Evolutionary conservation across 202 grass and related monocot genomes (phyloP).

Genomic region (Alloteropsis angusta): DNA sequence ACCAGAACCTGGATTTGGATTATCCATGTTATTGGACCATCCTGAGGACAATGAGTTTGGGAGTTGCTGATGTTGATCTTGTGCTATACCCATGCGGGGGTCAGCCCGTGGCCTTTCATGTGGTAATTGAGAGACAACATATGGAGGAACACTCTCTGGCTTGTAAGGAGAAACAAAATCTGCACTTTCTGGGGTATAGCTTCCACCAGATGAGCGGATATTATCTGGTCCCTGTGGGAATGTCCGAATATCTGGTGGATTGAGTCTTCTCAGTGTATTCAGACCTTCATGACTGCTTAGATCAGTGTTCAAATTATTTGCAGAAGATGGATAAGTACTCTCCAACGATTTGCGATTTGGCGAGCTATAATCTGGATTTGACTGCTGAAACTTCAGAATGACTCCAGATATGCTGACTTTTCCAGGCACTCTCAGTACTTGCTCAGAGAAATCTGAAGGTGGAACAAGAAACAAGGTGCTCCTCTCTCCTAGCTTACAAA

Average conservation of each 20-base stretch:
- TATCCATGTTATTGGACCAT: conserved; percentile 27
- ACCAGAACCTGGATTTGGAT: conserved; percentile 25
- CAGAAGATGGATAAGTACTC: conserved; percentile 1
- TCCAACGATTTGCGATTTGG: conserved; percentile 30
- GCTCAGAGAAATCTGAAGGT: conserved; percentile 89
- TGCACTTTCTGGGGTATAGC: conserved; percentile 22
- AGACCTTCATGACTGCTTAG: conserved; percentile 21
- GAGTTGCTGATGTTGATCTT: conserved; percentile 27
- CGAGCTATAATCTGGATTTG: conserved; percentile 50
- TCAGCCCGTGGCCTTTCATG: conserved; percentile 28
- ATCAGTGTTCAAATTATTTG: conserved; percentile 18
- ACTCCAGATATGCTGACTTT: conserved; percentile 95
- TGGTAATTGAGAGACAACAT: conserved; percentile 25
- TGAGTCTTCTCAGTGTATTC: conserved; percentile 27
- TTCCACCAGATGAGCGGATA: conserved; percentile 28
- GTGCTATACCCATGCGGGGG: conserved; percentile 12
- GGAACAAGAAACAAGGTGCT: conserved; percentile 87
- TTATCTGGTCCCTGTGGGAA: conserved; percentile 34
- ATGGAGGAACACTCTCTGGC: conserved; percentile 28
- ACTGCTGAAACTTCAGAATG: conserved; percentile 73
- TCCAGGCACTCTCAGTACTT: conserved; percentile 81
- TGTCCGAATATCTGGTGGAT: conserved; percentile 37
- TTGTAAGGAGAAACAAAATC: conserved; percentile 30
- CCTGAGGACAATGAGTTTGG: conserved; percentile 21
- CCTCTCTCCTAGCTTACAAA: conserved; percentile 81